Percentiles rank a stretch among this genome's conserved stretches.
Evolutionary conservation across 2,329 filamentous ascomycete species (phyloP).

Genomic region (Alternaria viburni): DNA sequence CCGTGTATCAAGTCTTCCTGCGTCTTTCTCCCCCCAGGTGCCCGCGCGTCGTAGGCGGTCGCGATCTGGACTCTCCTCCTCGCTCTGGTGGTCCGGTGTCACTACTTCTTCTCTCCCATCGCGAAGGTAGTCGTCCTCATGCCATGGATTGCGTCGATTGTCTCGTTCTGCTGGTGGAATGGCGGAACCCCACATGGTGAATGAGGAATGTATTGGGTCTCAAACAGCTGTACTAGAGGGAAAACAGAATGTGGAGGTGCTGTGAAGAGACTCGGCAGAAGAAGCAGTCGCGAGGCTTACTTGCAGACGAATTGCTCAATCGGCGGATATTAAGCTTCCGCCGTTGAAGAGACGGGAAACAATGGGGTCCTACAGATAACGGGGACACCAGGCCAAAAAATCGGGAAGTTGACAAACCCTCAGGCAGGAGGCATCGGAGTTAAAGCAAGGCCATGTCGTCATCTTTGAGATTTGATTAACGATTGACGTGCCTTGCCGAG

Average conservation of each 20-base stretch:
- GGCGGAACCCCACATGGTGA: slow-evolving; percentile 32
- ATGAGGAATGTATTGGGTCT: background rate
- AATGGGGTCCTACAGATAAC: background rate
- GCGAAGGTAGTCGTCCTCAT: slow-evolving; percentile 34
- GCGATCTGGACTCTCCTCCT: slow-evolving; percentile 31
- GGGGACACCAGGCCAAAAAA: slow-evolving; percentile 7
- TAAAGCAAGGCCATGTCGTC: slow-evolving; percentile 19
- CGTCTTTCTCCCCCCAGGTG: slow-evolving; percentile 69
- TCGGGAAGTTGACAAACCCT: slow-evolving; percentile 13
- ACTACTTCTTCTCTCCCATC: slow-evolving; percentile 25
- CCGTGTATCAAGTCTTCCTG: slow-evolving; percentile 59
- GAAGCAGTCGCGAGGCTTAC: background rate
- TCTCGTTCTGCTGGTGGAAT: slow-evolving; percentile 29
- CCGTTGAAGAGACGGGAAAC: background rate
- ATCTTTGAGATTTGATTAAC: slow-evolving; percentile 16
- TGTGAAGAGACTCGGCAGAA: background rate
- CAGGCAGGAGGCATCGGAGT: slow-evolving; percentile 20
- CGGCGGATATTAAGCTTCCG: background rate
- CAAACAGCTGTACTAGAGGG: background rate
- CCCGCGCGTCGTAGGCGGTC: slow-evolving; percentile 46
- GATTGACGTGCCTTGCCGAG: slow-evolving; percentile 9
- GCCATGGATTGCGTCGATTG: slow-evolving; percentile 43
- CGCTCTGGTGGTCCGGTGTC: slow-evolving; percentile 14
- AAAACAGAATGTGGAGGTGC: background rate
- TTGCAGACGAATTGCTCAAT: background rate